Base-by-base conservation (phyloP, 73 alveolate species). In the Paramecium primaurelia region DNA sequence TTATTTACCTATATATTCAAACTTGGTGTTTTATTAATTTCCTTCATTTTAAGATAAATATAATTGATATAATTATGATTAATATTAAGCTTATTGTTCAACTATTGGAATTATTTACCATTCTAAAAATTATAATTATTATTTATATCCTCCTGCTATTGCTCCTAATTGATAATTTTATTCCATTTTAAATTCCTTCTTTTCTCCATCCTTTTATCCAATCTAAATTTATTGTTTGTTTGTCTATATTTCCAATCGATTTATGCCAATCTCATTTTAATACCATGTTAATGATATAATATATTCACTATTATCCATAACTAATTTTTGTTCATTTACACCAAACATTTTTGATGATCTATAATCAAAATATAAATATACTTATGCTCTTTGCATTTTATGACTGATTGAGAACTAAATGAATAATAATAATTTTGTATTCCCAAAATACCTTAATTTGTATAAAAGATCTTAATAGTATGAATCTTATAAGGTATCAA, bases 381-480 rank as follows among this genome's bases (percentile, higher is more conserved):
- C 91, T 25, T 80, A 18, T 80, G 91, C n/a, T 80, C 91, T 47
- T 49, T 26, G 7, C 91, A 80, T 80, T 80, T 80, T 40, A 80
- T 80, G 4, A 80, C 16, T 10, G 47, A 49, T 80, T 80, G 32
- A 80, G 47, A 38, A 16, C 58, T 80, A 10, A 80, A 45, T 34
- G 91, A 80, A 45, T 44, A 49, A 36, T 80, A 80, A 80, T 40
- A 42, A 40, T 40, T 28, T 26, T 80, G 36, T 18, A 80, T 80
- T 16, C 91, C 91, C 8, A 80, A 80, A 1, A 80, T 80, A 8
- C 77, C 40, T 45, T 34, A 44, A 45, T n/a, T 44, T 20, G 71
- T 80, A 44, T 7, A 47, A 47, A 80, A 80, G 49, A 80, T 44
- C 38, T 80, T 80, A 8, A 80, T 11, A 20, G 91, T 44, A 8